These are phyloP conservation scores for Pyrenophora tritici-repentis DNA, from an alignment of 2,329 filamentous ascomycete genomes.

Conservation along the genomic window DNA sequence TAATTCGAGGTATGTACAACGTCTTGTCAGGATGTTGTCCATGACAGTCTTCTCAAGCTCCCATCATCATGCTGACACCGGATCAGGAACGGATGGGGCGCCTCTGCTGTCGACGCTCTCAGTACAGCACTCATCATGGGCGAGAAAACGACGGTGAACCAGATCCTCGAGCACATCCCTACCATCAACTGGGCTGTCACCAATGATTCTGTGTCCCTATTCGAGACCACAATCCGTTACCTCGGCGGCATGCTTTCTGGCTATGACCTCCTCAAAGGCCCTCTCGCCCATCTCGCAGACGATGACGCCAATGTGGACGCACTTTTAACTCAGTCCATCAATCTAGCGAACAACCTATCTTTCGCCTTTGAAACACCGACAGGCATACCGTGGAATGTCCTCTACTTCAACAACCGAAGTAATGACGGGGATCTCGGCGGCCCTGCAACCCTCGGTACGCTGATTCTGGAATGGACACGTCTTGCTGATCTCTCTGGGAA, in stretches of 20 bases:
- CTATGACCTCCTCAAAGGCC: slow-evolving; percentile 74
- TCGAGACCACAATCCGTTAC: slow-evolving; percentile 91
- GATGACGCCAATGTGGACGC: slow-evolving; percentile 57
- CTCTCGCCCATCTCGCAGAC: slow-evolving; percentile 58
- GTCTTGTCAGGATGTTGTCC: background rate
- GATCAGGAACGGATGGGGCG: slow-evolving; percentile 79
- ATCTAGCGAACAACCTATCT: slow-evolving; percentile 72
- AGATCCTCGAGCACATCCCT: slow-evolving; percentile 73
- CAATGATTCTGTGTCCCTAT: slow-evolving; percentile 67
- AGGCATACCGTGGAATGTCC: slow-evolving; percentile 73
- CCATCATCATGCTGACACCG: background rate
- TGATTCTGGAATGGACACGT: slow-evolving; percentile 83
- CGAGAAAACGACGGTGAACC: slow-evolving; percentile 67
- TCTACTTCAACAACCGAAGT: slow-evolving; percentile 63
- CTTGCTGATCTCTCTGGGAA: slow-evolving; percentile 77
- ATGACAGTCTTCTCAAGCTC: no score
- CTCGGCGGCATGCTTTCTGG: slow-evolving; percentile 78
- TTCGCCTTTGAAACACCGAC: slow-evolving; percentile 78
- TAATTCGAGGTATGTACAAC: slow-evolving; percentile 68
- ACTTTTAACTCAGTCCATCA: slow-evolving; percentile 69
- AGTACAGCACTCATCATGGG: slow-evolving; percentile 80
- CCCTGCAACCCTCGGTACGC: slow-evolving; percentile 75
- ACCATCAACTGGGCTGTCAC: slow-evolving; percentile 73
- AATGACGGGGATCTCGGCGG: slow-evolving; percentile 64
- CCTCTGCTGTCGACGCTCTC: slow-evolving; percentile 79